These are phyloP conservation scores for Acer saccharum DNA, from an alignment of 345 rosid species.

Conservation along the genomic window DNA sequence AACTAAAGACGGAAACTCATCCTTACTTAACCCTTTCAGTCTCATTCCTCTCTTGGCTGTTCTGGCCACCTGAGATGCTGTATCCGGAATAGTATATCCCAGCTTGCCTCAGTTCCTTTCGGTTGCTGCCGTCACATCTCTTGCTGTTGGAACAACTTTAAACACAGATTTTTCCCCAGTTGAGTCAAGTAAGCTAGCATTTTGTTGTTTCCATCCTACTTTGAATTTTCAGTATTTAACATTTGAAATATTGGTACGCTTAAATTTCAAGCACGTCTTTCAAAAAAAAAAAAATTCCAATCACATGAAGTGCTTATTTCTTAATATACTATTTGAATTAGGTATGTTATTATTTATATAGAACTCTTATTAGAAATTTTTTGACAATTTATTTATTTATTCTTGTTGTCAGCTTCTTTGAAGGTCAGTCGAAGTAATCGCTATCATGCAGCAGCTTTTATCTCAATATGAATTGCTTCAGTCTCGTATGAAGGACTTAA, in stretches of 20 bases:
- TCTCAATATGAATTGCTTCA: conserved; percentile 87
- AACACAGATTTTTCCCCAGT: conserved; percentile 62
- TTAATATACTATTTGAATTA: background rate
- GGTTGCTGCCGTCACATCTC: conserved; percentile 67
- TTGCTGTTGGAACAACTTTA: conserved; percentile 73
- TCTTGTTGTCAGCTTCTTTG: conserved; percentile 75
- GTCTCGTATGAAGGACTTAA: conserved; percentile 80
- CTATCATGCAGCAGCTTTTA: conserved; percentile 79
- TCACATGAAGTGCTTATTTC: background rate
- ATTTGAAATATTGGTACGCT: background rate
- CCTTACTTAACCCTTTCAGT: conserved; percentile 59
- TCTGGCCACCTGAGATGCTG: conserved; percentile 90
- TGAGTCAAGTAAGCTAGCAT: conserved; percentile 55
- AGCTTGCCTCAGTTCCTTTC: conserved; percentile 82
- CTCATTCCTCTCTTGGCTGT: conserved; percentile 71
- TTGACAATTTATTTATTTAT: background rate
- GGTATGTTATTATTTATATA: background rate
- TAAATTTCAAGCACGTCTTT: background rate
- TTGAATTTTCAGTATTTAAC: background rate
- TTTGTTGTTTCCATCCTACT: conserved; percentile 4
- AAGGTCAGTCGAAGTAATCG: conserved; percentile 60
- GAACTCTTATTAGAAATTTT: background rate
- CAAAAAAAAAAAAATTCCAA: background rate
- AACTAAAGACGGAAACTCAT: conserved; percentile 55
- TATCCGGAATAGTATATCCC: conserved; percentile 82